Conservation (phyloP, 2,329 filamentous ascomycete genomes). For the Cryphonectria naterciae region DNA sequence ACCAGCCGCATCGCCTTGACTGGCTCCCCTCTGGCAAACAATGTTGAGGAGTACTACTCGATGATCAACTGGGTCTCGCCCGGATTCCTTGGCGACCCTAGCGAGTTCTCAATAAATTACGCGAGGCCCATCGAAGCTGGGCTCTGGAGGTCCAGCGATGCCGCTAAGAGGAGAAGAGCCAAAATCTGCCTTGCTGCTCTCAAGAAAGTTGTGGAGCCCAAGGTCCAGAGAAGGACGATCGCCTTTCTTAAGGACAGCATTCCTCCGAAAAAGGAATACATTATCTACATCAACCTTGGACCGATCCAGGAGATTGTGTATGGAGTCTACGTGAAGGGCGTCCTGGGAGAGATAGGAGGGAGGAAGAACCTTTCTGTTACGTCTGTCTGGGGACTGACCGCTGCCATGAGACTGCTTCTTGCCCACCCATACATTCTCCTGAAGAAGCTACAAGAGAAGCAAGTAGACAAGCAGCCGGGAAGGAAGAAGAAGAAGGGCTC, state of each 20-base stretch:
- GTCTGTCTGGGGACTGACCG: conserved; percentile 43
- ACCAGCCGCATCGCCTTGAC: conserved; percentile 80
- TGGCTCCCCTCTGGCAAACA: conserved; percentile 84
- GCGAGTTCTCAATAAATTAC: conserved; percentile 73
- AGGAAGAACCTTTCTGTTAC: neutral
- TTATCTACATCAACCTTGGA: conserved; percentile 75
- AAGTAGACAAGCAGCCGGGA: neutral
- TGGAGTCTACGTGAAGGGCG: conserved; percentile 40
- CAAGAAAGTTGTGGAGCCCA: conserved; percentile 73
- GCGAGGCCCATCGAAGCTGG: conserved; percentile 74
- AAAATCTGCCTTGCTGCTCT: conserved; percentile 72
- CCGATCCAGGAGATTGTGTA: conserved; percentile 68
- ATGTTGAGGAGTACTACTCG: conserved; percentile 80
- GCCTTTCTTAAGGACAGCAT: conserved; percentile 66
- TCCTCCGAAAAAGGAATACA: conserved; percentile 79
- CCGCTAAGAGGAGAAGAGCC: conserved; percentile 58
- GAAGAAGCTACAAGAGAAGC: conserved; percentile 38
- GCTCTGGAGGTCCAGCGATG: conserved; percentile 66
- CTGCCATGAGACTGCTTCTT: conserved; percentile 52
- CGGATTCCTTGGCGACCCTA: conserved; percentile 70
- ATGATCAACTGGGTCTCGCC: conserved; percentile 89
- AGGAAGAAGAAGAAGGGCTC: neutral
- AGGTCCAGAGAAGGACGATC: conserved; percentile 77
- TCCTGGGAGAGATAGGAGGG: neutral
- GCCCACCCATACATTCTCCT: conserved; percentile 57